Conservation (phyloP, 257 asterid genomes). For the Haberlea rhodopensis region DNA sequence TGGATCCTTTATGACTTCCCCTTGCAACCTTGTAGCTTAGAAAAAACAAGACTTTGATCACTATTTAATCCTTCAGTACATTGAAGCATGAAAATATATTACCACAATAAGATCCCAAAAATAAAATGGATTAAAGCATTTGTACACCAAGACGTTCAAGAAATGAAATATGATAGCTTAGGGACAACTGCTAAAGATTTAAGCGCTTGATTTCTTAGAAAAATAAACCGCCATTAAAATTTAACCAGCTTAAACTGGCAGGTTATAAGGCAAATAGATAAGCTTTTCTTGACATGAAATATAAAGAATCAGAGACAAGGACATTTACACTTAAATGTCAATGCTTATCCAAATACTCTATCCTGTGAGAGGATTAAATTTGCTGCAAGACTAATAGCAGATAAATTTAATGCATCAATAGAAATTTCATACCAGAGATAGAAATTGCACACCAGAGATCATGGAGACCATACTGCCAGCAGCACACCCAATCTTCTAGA, state of each 20-base stretch:
- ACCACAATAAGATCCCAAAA: background rate
- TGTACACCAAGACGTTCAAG: background rate
- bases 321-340: conserved; percentile 9
- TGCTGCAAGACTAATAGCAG: background rate
- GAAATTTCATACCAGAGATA: background rate
- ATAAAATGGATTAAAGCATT: background rate
- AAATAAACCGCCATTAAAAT: background rate
- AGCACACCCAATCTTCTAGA: background rate
- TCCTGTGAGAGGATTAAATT: background rate
- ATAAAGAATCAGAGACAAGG: background rate
- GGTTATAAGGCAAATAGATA: background rate
- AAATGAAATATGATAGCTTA: background rate
- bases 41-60: conserved; percentile 14
- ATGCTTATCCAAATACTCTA: conserved; percentile 3
- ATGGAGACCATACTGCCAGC: background rate
- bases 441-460: too few relatives aligned
- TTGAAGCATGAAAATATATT: background rate
- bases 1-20: conserved; percentile 40
- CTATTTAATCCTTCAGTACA: background rate
- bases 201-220: background rate
- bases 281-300: background rate
- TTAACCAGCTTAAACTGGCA: background rate
- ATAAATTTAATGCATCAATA: conserved; percentile 12
- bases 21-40: conserved; percentile 50
- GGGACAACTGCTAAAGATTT: background rate